A percentile compares a stretch with the other conserved stretches of the same genome.
Conservation (phyloP, 768 basidiomycete species). For the Leccinum obscurum region DNA sequence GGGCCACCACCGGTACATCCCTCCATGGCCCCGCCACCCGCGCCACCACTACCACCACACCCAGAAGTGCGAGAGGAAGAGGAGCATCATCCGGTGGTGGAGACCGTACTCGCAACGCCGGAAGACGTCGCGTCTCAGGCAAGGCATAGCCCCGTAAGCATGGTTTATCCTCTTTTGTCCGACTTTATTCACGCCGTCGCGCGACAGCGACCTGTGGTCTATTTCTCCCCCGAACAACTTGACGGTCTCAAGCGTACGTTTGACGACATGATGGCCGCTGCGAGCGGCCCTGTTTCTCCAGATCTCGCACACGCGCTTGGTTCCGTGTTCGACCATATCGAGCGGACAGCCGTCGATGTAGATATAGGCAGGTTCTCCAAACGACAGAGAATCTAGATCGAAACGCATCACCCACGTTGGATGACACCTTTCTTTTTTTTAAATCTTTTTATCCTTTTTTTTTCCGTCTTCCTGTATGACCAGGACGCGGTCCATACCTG, state of each 20-base stretch:
- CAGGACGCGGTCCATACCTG: neutral
- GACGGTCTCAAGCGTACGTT: constrained; percentile 32
- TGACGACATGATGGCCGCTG: constrained; percentile 32
- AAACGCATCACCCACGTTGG: neutral
- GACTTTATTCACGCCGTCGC: neutral
- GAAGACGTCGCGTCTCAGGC: constrained; percentile 23
- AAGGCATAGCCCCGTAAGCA: constrained; percentile 19
- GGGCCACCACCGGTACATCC: constrained; percentile 9
- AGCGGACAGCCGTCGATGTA: constrained; percentile 29
- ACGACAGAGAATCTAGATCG: constrained; percentile 26
- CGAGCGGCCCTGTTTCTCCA: constrained; percentile 32
- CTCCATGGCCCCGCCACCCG: constrained; percentile 3
- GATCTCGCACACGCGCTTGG: constrained; percentile 34
- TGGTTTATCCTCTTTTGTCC: neutral
- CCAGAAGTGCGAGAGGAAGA: constrained; percentile 19
- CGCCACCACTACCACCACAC: constrained; percentile 10
- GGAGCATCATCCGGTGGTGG: constrained; percentile 11
- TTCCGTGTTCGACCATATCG: constrained; percentile 36
- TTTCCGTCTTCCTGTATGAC: neutral
- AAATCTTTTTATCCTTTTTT: neutral
- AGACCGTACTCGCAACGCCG: constrained; percentile 12
- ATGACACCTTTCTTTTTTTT: neutral
- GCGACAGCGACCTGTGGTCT: constrained; percentile 26
- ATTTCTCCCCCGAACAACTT: constrained; percentile 34
- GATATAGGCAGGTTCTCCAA: constrained; percentile 27